Conservation (phyloP, 805 yeast genomes). For the Wickerhamiella azyma region DNA sequence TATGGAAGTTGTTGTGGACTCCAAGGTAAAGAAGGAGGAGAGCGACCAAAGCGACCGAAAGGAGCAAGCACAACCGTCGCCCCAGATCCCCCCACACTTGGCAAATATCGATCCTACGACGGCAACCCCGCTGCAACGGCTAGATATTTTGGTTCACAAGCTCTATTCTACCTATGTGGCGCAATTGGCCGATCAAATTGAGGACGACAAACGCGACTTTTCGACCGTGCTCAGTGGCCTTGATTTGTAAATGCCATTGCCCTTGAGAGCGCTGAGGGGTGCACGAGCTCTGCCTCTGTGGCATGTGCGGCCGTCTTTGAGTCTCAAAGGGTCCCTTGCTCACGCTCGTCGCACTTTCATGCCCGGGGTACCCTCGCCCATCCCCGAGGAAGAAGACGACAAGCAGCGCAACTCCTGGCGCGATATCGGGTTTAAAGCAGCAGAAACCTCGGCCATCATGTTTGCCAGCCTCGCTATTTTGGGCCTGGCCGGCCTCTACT, state of each 20-base stretch:
- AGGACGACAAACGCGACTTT: conserved; percentile 8
- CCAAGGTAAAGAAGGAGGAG: conserved; percentile 1
- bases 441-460: conserved; percentile 59
- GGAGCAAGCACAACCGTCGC: background rate
- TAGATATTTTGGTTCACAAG: background rate
- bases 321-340: background rate
- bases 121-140: background rate
- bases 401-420: conserved; percentile 7
- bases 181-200: background rate
- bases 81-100: background rate
- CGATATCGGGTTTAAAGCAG: conserved; percentile 13
- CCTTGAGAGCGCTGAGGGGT: background rate
- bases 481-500: conserved; percentile 57
- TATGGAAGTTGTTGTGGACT: background rate
- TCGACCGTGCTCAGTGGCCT: background rate
- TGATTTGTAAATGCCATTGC: background rate
- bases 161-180: conserved; percentile 5
- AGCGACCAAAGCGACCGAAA: background rate
- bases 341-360: background rate
- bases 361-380: conserved; percentile 1
- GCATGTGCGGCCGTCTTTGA: too few species aligned
- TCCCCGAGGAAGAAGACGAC: background rate
- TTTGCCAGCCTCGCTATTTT: conserved; percentile 53
- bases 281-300: background rate
- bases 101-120: background rate